A percentile compares a stretch with the other conserved stretches of the same genome.
Conservation (phyloP, 805 yeast genomes). For the Metschnikowia proteae region DNA sequence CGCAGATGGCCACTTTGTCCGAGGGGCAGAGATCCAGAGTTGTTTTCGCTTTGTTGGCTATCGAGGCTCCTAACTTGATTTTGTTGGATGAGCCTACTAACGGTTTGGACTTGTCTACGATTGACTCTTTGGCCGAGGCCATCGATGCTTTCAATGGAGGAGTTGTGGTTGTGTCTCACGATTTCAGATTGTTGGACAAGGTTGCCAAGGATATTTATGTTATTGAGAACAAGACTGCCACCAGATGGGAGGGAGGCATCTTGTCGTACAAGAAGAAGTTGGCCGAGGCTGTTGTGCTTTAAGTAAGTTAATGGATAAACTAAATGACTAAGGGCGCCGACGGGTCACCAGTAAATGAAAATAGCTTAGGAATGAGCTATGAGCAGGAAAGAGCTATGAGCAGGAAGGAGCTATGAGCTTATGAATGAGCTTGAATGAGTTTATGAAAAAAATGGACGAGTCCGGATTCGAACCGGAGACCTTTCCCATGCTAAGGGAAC, state of each 20-base stretch:
- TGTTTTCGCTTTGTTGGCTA: conserved; percentile 92
- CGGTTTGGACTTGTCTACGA: conserved; percentile 97
- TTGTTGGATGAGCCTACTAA: conserved; percentile 99
- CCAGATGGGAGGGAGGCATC: conserved; percentile 93
- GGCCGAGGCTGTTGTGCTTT: conserved; percentile 83
- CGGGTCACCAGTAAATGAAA: not conserved
- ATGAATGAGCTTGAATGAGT: too few species aligned
- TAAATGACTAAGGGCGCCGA: not conserved
- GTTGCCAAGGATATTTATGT: conserved; percentile 97
- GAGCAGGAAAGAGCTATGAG: too few species aligned
- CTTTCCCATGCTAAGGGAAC: conserved; percentile 78
- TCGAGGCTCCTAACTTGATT: conserved; percentile 91
- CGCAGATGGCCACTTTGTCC: conserved; percentile 96
- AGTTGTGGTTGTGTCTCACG: conserved; percentile 97
- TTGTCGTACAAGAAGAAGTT: conserved; percentile 89
- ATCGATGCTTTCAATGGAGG: conserved; percentile 95
- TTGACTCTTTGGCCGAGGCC: conserved; percentile 96
- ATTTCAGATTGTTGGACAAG: conserved; percentile 95
- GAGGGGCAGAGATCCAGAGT: conserved; percentile 99
- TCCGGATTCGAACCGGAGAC: conserved; percentile 78
- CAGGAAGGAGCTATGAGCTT: too few species aligned
- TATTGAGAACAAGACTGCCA: conserved; percentile 92
- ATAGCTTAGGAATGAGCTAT: too few species aligned
- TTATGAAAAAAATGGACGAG: conserved; percentile 52
- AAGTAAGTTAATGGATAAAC: conserved; percentile 7